Evolutionary conservation across 768 basidiomycete genomes (phyloP).

Genomic region (Rhizopogon vesiculosus): DNA sequence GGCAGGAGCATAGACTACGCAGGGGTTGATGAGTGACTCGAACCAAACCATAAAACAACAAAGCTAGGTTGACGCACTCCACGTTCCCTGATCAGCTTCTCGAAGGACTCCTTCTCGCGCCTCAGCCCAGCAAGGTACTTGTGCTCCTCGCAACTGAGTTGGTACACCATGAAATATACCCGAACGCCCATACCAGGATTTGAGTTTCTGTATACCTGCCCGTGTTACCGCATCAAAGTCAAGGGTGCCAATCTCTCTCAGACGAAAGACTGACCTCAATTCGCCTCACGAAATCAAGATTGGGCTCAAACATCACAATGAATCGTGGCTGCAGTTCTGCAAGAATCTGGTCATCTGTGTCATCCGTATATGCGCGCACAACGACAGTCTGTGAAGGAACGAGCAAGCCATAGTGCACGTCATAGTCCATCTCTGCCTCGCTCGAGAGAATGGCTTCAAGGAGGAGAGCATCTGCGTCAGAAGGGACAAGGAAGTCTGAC

Average conservation of each 20-base stretch:
- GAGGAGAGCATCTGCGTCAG: slow-evolving; percentile 17
- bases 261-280: slow-evolving; percentile 61
- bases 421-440: slow-evolving; percentile 54
- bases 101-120: slow-evolving; percentile 92
- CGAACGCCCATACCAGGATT: slow-evolving; percentile 80
- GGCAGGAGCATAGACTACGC: slow-evolving; percentile 85
- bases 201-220: slow-evolving; percentile 80
- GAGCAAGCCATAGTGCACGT: slow-evolving; percentile 76
- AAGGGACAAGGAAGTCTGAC: slow-evolving; percentile 7
- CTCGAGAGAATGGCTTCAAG: slow-evolving; percentile 22
- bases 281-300: slow-evolving; percentile 86
- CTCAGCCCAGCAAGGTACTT: slow-evolving; percentile 87
- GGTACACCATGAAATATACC: slow-evolving; percentile 96
- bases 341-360: slow-evolving; percentile 86
- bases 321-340: slow-evolving; percentile 87
- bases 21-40: neutral
- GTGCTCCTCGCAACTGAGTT: slow-evolving; percentile 91
- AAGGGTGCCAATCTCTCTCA: neutral
- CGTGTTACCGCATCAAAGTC: neutral
- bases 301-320: slow-evolving; percentile 94
- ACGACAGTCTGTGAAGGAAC: slow-evolving; percentile 76
- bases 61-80: slow-evolving; percentile 52
- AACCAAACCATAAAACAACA: neutral
- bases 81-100: slow-evolving; percentile 86
- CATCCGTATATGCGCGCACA: slow-evolving; percentile 85